A percentile compares a stretch with the other conserved stretches of the same genome.
phyloP scores from a whole-genome alignment of 495 filamentous ascomycete species.

The Hypoxylon cercidicola region DNA sequence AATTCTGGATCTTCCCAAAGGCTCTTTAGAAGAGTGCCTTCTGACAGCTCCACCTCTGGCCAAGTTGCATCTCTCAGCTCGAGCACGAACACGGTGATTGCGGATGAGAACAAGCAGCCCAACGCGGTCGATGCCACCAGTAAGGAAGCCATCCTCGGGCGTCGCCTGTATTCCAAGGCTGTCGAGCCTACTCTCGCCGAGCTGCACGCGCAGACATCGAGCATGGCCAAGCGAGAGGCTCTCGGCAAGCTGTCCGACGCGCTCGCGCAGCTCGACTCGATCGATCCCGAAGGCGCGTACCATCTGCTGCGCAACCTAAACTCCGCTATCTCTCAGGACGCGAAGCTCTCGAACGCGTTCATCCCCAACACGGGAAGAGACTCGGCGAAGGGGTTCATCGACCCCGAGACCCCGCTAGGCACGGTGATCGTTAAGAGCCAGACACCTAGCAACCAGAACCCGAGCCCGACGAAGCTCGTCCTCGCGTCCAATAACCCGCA shows the following conservation, averaged over 20 bases:
- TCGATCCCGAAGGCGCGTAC: conserved; percentile 92
- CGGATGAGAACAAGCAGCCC: conserved; percentile 57
- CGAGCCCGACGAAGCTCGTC: conserved; percentile 64
- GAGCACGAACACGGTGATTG: conserved; percentile 37
- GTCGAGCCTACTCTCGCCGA: conserved; percentile 86
- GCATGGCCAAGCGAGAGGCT: conserved; percentile 79
- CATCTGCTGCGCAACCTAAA: conserved; percentile 79
- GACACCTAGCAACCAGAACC: conserved; percentile 30
- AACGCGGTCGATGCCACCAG: conserved; percentile 63
- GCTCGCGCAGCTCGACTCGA: conserved; percentile 81
- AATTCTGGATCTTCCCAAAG: conserved; percentile 90
- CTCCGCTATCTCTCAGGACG: conserved; percentile 52
- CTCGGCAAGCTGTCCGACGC: conserved; percentile 83
- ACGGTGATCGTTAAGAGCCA: conserved; percentile 58
- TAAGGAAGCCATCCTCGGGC: conserved; percentile 83
- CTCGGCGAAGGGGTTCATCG: conserved; percentile 24
- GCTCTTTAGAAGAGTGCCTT: conserved; percentile 85
- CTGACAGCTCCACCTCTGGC: conserved; percentile 66
- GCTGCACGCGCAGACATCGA: conserved; percentile 79
- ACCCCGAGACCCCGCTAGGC: conserved; percentile 52
- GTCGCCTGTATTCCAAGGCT: conserved; percentile 79
- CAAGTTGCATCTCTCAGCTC: conserved; percentile 47
- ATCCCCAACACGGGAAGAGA: conserved; percentile 28
- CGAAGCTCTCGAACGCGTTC: conserved; percentile 52
- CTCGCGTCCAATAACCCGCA: conserved; percentile 87